Conservation (phyloP, 2,329 filamentous ascomycete genomes). For the Nemania sp. region DNA sequence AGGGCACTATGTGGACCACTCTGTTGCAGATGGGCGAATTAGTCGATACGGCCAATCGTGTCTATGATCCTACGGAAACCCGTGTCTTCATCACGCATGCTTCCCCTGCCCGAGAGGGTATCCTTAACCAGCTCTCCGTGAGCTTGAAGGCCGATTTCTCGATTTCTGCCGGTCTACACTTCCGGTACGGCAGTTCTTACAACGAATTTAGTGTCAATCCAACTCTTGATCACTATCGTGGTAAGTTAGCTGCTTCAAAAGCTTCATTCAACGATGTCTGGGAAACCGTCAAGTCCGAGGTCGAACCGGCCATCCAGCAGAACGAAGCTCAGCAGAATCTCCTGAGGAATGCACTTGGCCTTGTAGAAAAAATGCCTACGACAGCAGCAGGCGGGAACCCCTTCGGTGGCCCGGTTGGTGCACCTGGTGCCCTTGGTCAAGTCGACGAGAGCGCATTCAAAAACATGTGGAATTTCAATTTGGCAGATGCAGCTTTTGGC, state of each 20-base stretch:
- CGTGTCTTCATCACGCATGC: constrained; percentile 96
- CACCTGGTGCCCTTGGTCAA: constrained; percentile 74
- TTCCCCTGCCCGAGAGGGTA: constrained; percentile 92
- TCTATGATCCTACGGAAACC: constrained; percentile 97
- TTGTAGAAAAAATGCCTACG: constrained; percentile 97
- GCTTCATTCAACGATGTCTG: constrained; percentile 99
- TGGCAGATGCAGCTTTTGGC: constrained; percentile 95
- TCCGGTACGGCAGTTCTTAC: constrained; percentile 98
- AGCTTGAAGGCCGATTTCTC: constrained; percentile 98
- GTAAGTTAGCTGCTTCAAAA: constrained; percentile 96
- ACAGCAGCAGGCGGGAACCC: constrained; percentile 95
- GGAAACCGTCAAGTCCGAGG: constrained; percentile 97
- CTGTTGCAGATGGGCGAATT: constrained; percentile 97
- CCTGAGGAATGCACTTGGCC: constrained; percentile 84
- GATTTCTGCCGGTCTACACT: constrained; percentile 94
- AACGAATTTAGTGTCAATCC: constrained; percentile 99
- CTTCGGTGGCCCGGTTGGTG: constrained; percentile 83
- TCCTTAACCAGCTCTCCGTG: constrained; percentile 96
- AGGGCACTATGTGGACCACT: constrained; percentile 99
- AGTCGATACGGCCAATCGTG: constrained; percentile 95
- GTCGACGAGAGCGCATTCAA: constrained; percentile 99
- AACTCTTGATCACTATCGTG: constrained; percentile 95
- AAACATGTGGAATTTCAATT: constrained; percentile 99
- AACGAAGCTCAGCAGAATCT: constrained; percentile 94
- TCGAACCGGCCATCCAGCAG: constrained; percentile 89